These are phyloP conservation scores for Chrysanthemum lavandulifolium DNA, from an alignment of 129 eudicot species.

Conservation along the genomic window DNA sequence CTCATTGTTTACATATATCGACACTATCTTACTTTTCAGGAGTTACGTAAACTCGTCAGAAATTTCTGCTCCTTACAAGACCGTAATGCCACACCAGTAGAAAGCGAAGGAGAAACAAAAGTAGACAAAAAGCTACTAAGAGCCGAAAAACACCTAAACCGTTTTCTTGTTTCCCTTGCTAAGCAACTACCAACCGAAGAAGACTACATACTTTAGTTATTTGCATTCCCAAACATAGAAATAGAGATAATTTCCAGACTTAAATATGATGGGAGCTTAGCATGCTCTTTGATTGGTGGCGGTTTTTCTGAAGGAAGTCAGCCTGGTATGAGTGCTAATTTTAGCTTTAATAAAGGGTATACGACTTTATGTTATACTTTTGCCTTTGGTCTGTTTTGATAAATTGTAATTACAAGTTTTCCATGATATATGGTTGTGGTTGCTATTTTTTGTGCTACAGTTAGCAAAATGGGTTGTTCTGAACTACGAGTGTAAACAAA, in stretches of 20 bases:
- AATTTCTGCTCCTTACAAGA: conserved; percentile 49
- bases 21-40: conserved; percentile 38
- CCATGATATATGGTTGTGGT: too few species aligned
- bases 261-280: conserved; percentile 4
- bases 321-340: conserved; percentile 25
- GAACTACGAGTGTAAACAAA: neutral
- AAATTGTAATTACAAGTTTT: too few species aligned
- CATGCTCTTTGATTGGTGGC: neutral
- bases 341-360: neutral
- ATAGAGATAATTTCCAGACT: neutral
- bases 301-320: conserved; percentile 1
- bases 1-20: too few species aligned
- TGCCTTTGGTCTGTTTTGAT: too few species aligned
- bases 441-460: too few species aligned
- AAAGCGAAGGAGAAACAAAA: conserved; percentile 37
- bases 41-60: conserved; percentile 72
- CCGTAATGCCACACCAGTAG: conserved; percentile 33
- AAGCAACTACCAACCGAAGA: conserved; percentile 59
- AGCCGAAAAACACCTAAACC: conserved; percentile 59
- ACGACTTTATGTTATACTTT: too few species aligned
- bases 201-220: conserved; percentile 19
- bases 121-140: conserved; percentile 30
- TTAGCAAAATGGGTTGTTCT: neutral
- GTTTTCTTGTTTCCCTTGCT: conserved; percentile 63
- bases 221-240: neutral